Evolutionary conservation across 2,329 filamentous ascomycete genomes (phyloP), one percentile per base, ranked within the genome.

Genomic region (Alternaria postmessia): DNA sequence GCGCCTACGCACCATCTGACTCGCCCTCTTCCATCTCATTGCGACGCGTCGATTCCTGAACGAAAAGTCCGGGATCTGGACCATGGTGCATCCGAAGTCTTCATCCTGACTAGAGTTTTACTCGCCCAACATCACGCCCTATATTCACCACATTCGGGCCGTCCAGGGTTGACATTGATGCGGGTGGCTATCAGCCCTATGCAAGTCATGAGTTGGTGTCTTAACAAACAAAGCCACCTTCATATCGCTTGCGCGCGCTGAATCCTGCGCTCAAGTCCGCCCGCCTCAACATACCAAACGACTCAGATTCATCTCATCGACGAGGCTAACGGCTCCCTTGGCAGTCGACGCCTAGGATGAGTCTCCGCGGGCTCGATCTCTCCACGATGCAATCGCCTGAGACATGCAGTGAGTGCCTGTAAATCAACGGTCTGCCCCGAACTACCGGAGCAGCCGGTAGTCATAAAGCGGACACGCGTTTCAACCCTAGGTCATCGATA

Each of bases 371-470:
- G 28, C 28, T 30, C 28, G 8, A 30, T 30, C 28, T 30, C 28
- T 24, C 30, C 28, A 22, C 18, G 38, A 22, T 11, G 46, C 30
- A 48, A 36, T 22, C 46, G 30, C 46, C 18, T 36, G 30, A 24
- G 20, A 5, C 14, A 30, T 4, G 7, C 46, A 34, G 30, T 48
- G 22, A 24, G 53, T 55, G n/a, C 32, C 9, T 38, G 14, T 24
- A 26, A 11, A 32, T 16, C 14, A 36, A 24, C 14, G 20, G n/a
- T 7, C 1, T 24, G 20, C 44, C 14, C 26, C 54, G 22, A 38
- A 61, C 34, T 57, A 54, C 47, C 53, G 58, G 20, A 57, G 39
- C 49, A 61, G 48, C 47, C 52, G 53, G 47, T 52, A 61, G 41
- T 42, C 42, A 43, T 55, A 46, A 34, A 24, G 43, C 18, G 24